Base-by-base conservation (phyloP, 2,329 filamentous ascomycete species). In the Claviceps sp. region DNA sequence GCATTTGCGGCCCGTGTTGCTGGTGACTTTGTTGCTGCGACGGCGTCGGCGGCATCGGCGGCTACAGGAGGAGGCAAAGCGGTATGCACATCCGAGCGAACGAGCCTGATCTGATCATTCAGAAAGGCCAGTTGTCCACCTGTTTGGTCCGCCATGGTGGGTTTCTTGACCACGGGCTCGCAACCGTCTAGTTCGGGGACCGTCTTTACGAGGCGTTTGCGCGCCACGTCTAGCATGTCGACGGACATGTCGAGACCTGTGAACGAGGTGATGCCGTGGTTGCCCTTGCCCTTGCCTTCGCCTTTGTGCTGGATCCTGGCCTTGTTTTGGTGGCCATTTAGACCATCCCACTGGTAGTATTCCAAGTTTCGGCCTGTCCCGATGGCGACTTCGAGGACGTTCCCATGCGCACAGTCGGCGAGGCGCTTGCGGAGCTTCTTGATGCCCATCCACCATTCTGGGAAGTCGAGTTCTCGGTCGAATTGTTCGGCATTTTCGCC, bases 331-430 rank as follows among this genome's bases (percentile, higher is more conserved):
- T 16, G 22, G n/a, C 26, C 30, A 24, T 61, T 63, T 11, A 75
- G 60, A 14, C 65, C 64, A 18, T 67, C 69, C 78, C 79, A 84
- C 59, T 75, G 68, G 61, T 82, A 82, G 62, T 74, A 79, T 41
- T 71, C 68, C 16, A 83, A 60, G 59, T 84, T 84, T 13, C 81
- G 71, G 3, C 81, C 81, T 2, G 80, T 81, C 18, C 81, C 81
- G 52, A 83, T 73, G 18, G 79, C 79, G 13, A 84, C 70, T 63
- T 84, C 81, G 36, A 83, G 71, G 13, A 84, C 80, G 61, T 81
- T 69, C 2, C 81, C 81, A 0, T 62, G 62, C 5, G 75, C 79
- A 36, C 65, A 62, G 13, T 63, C 60, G 1, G 74, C 75, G 26
- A 84, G 66, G 22, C 67, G 65, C 49, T 67, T 67, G 11, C 81